These are phyloP conservation scores for Pleurotus ostreatus DNA, from an alignment of 768 basidiomycete genomes.

Conservation along the genomic window DNA sequence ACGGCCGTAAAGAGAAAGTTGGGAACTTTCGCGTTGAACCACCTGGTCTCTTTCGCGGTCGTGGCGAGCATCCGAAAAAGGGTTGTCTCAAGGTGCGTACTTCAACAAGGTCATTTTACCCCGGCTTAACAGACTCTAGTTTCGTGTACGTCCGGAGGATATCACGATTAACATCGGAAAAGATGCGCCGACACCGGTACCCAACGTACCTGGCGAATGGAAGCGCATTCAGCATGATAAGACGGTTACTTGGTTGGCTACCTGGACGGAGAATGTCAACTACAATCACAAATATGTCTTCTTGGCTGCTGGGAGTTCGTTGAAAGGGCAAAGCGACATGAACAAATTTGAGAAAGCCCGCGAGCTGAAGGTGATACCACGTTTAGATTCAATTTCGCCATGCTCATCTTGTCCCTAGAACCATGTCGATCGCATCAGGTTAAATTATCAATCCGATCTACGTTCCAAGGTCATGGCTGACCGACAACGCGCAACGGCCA, in stretches of 20 bases:
- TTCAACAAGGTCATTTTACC: neutral
- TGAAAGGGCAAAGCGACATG: constrained; percentile 99
- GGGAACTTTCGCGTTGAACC: constrained; percentile 99
- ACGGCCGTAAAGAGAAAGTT: constrained; percentile 96
- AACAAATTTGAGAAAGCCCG: constrained; percentile 97
- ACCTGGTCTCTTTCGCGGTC: constrained; percentile 96
- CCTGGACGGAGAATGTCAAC: constrained; percentile 99
- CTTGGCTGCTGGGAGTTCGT: constrained; percentile 92
- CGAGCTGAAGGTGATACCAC: constrained; percentile 74
- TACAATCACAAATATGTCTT: constrained; percentile 96
- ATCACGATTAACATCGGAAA: constrained; percentile 94
- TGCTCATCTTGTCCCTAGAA: constrained; percentile 42
- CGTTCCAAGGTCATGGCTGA: constrained; percentile 91
- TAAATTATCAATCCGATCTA: constrained; percentile 82
- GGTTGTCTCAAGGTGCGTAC: constrained; percentile 82
- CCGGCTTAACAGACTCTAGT: constrained; percentile 36
- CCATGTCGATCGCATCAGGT: constrained; percentile 86
- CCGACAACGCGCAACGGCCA: constrained; percentile 95
- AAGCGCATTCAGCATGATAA: constrained; percentile 85
- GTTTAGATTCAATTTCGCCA: neutral
- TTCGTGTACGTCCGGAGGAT: constrained; percentile 89
- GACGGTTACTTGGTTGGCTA: constrained; percentile 98
- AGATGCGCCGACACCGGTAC: constrained; percentile 68
- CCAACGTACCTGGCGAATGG: constrained; percentile 93
- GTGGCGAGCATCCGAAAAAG: constrained; percentile 98